phyloP scores from a whole-genome alignment of 805 yeast genomes.

The Lachancea fermentati region DNA sequence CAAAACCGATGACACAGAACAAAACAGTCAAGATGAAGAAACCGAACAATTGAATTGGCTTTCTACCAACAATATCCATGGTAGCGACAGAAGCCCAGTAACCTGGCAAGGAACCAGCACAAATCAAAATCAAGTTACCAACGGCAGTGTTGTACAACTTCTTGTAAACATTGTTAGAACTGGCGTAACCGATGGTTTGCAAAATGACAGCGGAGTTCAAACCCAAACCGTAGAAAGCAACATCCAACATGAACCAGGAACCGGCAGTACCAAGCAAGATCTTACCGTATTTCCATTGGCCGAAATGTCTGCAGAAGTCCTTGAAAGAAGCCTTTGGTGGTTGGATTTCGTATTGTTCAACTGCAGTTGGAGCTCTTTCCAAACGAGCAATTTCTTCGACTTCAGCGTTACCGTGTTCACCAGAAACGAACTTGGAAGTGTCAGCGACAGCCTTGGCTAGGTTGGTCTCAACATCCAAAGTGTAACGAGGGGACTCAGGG shows the following conservation, averaged over 20 bases:
- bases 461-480: slow-evolving; percentile 66
- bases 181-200: slow-evolving; percentile 79
- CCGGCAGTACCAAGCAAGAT: slow-evolving; percentile 84
- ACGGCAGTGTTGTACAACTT: slow-evolving; percentile 74
- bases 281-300: slow-evolving; percentile 83
- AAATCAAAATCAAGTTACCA: slow-evolving; percentile 85
- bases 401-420: slow-evolving; percentile 47
- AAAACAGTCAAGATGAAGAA: slow-evolving; percentile 64
- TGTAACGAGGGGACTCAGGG: slow-evolving; percentile 91
- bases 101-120: slow-evolving; percentile 95
- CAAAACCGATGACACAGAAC: slow-evolving; percentile 80
- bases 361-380: slow-evolving; percentile 49
- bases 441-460: slow-evolving; percentile 56
- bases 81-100: slow-evolving; percentile 84
- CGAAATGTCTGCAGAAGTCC: slow-evolving; percentile 69
- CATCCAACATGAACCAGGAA: slow-evolving; percentile 86
- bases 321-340: slow-evolving; percentile 79
- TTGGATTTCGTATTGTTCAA: slow-evolving; percentile 32
- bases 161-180: slow-evolving; percentile 61
- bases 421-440: slow-evolving; percentile 44
- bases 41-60: slow-evolving; percentile 73
- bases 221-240: slow-evolving; percentile 86
- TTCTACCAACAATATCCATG: slow-evolving; percentile 77
- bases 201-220: slow-evolving; percentile 76
- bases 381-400: slow-evolving; percentile 39